Conservation (phyloP, 129 eudicot genomes). For the Silybum marianum region DNA sequence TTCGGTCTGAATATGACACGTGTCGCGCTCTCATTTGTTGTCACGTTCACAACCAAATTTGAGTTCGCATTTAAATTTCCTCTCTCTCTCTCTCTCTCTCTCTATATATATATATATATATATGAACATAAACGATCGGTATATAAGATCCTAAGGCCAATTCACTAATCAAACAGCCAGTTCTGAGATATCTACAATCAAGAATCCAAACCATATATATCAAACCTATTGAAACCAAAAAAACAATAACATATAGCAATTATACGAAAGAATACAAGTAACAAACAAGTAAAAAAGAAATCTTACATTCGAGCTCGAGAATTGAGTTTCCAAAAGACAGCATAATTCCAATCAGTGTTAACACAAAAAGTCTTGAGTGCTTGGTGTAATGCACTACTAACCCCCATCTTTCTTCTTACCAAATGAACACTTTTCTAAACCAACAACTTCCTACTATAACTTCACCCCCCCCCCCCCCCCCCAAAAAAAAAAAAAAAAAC, state of each 20-base stretch:
- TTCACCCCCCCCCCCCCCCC: neutral
- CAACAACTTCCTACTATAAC: slow-evolving; percentile 25
- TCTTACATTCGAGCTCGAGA: slow-evolving; percentile 81
- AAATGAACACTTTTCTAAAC: slow-evolving; percentile 20
- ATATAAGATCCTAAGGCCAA: slow-evolving; percentile 11
- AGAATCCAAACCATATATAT: neutral
- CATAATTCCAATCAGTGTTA: slow-evolving; percentile 44
- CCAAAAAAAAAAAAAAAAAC: too few relatives aligned
- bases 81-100: too few relatives aligned
- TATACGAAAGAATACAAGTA: slow-evolving; percentile 13
- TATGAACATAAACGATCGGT: neutral
- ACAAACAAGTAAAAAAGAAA: neutral
- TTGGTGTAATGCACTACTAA: slow-evolving; percentile 72
- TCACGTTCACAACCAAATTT: too few relatives aligned
- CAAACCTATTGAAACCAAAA: neutral
- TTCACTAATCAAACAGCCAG: neutral
- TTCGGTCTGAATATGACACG: too few relatives aligned
- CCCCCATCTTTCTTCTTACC: slow-evolving; percentile 59
- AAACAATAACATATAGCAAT: neutral
- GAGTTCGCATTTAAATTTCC: too few relatives aligned
- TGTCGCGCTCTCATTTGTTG: too few relatives aligned
- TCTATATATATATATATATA: neutral
- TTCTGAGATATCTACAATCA: slow-evolving; percentile 15
- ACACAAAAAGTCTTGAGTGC: slow-evolving; percentile 45
- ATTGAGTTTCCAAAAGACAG: slow-evolving; percentile 45